phyloP scores from a whole-genome alignment of 1,284 basidiomycete genomes.

The Cystobasidium sp. region DNA sequence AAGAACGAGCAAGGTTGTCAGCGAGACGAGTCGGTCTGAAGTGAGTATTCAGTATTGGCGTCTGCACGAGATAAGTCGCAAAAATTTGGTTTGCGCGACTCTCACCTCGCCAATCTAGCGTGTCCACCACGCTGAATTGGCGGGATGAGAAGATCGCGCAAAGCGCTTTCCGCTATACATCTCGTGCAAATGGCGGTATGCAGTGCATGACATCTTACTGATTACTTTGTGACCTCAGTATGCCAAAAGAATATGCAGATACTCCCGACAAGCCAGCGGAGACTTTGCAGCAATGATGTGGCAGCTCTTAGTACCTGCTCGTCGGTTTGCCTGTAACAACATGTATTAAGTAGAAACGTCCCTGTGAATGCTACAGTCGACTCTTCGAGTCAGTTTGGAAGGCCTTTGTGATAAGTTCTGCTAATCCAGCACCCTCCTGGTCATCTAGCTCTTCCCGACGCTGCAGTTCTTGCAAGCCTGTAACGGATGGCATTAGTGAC shows the following conservation, averaged over 20 bases:
- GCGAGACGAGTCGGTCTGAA: constrained; percentile 42
- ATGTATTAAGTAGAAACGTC: constrained; percentile 6
- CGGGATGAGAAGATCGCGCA: background rate
- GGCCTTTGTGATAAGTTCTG: background rate
- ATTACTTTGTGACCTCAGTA: background rate
- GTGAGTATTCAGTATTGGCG: background rate
- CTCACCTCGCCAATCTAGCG: background rate
- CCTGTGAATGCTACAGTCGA: background rate
- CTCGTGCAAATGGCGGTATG: too few species aligned
- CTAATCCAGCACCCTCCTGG: constrained; percentile 16
- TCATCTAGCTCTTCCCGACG: constrained; percentile 37
- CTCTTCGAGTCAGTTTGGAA: constrained; percentile 1
- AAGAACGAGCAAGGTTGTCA: constrained; percentile 35
- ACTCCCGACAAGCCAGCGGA: background rate
- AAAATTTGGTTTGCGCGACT: background rate
- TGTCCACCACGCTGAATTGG: constrained; percentile 22
- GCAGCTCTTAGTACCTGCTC: background rate
- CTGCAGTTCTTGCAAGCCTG: constrained; percentile 23
- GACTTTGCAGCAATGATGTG: background rate
- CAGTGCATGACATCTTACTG: background rate
- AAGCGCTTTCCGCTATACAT: background rate
- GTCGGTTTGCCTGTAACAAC: background rate
- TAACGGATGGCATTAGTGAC: background rate
- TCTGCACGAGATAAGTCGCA: too few species aligned
- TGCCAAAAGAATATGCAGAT: background rate